Evolutionary conservation across 139 green algal species (phyloP).

Genomic region (Coelastrella sp.): DNA sequence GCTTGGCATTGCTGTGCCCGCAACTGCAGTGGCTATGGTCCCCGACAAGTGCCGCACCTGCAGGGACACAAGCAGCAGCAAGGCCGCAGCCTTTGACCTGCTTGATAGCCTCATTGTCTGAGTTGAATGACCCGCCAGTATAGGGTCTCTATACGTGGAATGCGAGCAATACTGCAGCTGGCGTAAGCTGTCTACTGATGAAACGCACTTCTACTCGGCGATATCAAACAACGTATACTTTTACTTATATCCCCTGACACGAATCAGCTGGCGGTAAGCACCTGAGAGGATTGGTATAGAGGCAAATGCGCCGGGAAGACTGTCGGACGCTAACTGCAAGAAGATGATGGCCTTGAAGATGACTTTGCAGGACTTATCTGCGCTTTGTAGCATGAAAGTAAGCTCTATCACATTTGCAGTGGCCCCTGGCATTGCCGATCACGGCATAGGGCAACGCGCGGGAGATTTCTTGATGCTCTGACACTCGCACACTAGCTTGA

Average conservation of each 20-base stretch:
- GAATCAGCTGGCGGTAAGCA: not conserved
- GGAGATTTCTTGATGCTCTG: too few relatives aligned
- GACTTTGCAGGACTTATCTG: not conserved
- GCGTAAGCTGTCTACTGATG: not conserved
- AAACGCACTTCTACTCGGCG: not conserved
- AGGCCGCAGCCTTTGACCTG: constrained; percentile 30
- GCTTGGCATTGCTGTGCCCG: not conserved
- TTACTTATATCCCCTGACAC: not conserved
- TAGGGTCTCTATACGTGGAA: not conserved
- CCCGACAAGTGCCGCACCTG: constrained; percentile 10
- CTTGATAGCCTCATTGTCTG: constrained; percentile 34
- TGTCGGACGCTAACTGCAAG: not conserved
- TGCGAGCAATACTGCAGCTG: not conserved
- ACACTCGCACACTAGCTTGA: too few relatives aligned
- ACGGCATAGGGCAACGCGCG: too few relatives aligned
- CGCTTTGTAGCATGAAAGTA: too few relatives aligned
- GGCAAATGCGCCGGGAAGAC: not conserved
- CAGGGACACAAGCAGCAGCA: constrained; percentile 31
- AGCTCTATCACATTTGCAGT: too few relatives aligned
- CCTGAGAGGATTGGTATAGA: not conserved
- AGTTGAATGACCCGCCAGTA: not conserved
- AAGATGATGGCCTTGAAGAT: constrained; percentile 1
- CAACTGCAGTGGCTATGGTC: constrained; percentile 14
- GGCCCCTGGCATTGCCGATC: too few relatives aligned
- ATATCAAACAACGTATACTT: not conserved